These are phyloP conservation scores for Pisolithus albus DNA, from an alignment of 768 basidiomycete genomes.

Conservation along the genomic window DNA sequence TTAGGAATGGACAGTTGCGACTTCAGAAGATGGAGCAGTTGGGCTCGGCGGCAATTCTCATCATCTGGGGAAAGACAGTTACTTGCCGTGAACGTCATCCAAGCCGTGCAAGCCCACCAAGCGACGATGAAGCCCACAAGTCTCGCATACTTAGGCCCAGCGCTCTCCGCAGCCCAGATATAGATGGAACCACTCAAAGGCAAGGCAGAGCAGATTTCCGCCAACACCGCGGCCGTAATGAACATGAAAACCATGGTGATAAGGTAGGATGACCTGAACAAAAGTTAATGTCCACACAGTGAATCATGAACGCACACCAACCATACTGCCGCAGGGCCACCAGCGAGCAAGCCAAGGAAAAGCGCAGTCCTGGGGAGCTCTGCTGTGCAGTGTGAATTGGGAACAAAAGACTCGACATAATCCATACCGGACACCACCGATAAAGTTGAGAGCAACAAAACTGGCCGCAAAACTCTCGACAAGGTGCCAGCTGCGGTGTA, in stretches of 20 bases:
- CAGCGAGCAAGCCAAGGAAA: conserved; percentile 77
- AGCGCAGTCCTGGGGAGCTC: conserved; percentile 50
- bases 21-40: too few species aligned
- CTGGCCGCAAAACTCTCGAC: conserved; percentile 84
- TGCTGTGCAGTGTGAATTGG: neutral
- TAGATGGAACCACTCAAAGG: conserved; percentile 89
- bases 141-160: conserved; percentile 78
- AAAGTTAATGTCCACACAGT: conserved; percentile 5
- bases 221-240: conserved; percentile 80
- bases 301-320: conserved; percentile 22
- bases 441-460: conserved; percentile 86
- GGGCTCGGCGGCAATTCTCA: too few species aligned
- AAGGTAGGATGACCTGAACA: conserved; percentile 73
- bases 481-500: conserved; percentile 80
- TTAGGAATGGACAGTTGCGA: too few species aligned
- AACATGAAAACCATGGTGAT: conserved; percentile 82
- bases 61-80: conserved; percentile 55
- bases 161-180: conserved; percentile 91
- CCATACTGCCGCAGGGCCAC: conserved; percentile 86
- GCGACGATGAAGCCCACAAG: conserved; percentile 88
- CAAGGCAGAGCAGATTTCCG: conserved; percentile 86
- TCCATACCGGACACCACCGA: conserved; percentile 72
- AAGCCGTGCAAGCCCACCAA: conserved; percentile 93
- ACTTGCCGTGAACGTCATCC: conserved; percentile 89
- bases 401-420: conserved; percentile 1